These are phyloP conservation scores for Cladophialophora exuberans DNA, from an alignment of 2,329 filamentous ascomycete species.

Conservation along the genomic window DNA sequence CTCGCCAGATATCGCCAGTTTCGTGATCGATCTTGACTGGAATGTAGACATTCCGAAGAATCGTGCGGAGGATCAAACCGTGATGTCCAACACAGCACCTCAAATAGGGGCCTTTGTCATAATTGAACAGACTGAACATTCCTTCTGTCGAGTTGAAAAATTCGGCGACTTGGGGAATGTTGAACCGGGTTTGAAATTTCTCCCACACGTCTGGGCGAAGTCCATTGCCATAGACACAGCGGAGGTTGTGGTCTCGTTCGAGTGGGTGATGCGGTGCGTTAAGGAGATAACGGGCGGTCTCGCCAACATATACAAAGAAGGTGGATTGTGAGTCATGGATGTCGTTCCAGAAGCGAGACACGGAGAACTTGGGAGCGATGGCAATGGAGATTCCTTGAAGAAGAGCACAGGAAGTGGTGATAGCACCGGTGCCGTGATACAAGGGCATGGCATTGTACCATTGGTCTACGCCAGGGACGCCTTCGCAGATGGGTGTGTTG, in stretches of 20 bases:
- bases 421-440: conserved; percentile 75
- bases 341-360: conserved; percentile 35
- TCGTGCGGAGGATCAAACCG: conserved; percentile 61
- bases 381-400: conserved; percentile 47
- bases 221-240: conserved; percentile 53
- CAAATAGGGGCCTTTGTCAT: conserved; percentile 64
- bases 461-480: conserved; percentile 50
- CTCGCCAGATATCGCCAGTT: conserved; percentile 67
- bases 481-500: conserved; percentile 18
- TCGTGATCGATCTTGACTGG: conserved; percentile 71
- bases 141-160: conserved; percentile 82
- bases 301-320: conserved; percentile 60
- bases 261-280: conserved; percentile 49
- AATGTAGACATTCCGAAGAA: conserved; percentile 59
- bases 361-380: conserved; percentile 41
- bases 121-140: conserved; percentile 65
- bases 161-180: conserved; percentile 61
- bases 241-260: conserved; percentile 49
- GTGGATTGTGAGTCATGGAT: conserved; percentile 50
- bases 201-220: conserved; percentile 54
- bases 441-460: conserved; percentile 79
- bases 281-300: conserved; percentile 54
- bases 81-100: conserved; percentile 71
- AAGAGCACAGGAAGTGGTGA: conserved; percentile 60
- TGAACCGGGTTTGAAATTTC: conserved; percentile 45